Evolutionary conservation across 305 asterid species (phyloP), one percentile per base, ranked within the genome.

Genomic region (Fraxinus paxiana): DNA sequence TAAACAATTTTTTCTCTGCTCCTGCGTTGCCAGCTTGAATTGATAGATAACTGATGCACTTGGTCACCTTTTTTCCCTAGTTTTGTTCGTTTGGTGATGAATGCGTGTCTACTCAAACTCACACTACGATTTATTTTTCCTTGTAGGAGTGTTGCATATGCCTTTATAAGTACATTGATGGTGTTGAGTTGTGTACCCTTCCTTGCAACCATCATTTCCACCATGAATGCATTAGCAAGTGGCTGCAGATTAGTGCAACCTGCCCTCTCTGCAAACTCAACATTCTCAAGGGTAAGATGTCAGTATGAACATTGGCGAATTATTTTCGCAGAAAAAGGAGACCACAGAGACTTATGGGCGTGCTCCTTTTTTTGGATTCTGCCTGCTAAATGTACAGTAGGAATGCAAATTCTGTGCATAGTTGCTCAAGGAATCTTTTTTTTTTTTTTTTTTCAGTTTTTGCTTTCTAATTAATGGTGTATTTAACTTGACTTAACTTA

Each of bases 171-270:
- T 94, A 92, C 37, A 81, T 78, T 13, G 90, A 92, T 26, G 98
- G 98, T 65, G 92, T 86, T 13, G 98, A 94, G 87, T 76, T 94
- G 65, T 91, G 97, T 77, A 82, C 87, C 4, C 94, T 94, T 59
- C 97, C 97, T 24, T 94, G 97, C 92, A 87, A 88, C 85, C 98
- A 94, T 88, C 97, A 92, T 88, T 94, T 94, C 91, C 97, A 94
- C 92, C 85, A 84, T 78, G 85, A 80, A 59, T 94, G 97, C 92
- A 85, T 94, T 13, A 70, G 91, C 3, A 92, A 90, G 79, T 94
- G 98, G 98, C 97, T 94, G 76, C 91, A 91, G 37, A 92, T 92
- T 80, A 92, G 91, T 18, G 94, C 98, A 10, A 92, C 96, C 18
- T 94, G 98, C 41, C 98, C 97, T 31, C 97, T 94, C 56, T 94